Percentiles rank a stretch among this genome's conserved stretches.
Evolutionary conservation across 192 early-diverging fungal genomes (phyloP).

Genomic region (Podila epigama): DNA sequence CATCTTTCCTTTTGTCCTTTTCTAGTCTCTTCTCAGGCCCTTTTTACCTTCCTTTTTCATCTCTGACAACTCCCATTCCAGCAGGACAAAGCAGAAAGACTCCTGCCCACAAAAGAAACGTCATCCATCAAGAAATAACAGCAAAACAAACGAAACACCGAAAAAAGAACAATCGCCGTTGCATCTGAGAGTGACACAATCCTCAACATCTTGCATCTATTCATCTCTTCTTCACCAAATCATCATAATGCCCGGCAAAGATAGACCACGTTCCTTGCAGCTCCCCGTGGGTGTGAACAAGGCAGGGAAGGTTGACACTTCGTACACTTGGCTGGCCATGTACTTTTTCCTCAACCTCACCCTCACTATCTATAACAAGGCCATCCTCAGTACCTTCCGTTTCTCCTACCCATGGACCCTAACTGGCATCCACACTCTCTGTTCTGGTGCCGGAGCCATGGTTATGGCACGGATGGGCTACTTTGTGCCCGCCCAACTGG

Average conservation of each 20-base stretch:
- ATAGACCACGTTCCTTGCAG: slow-evolving; percentile 31
- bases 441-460: slow-evolving; percentile 73
- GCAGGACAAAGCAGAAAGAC: no score
- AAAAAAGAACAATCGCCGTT: no score
- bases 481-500: slow-evolving; percentile 62
- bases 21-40: background rate
- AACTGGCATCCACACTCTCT: slow-evolving; percentile 83
- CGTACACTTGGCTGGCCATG: slow-evolving; percentile 64
- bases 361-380: slow-evolving; percentile 88
- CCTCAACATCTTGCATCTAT: background rate
- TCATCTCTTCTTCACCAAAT: background rate
- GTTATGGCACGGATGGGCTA: slow-evolving; percentile 54
- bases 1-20: background rate
- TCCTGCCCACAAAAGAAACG: no score
- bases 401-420: slow-evolving; percentile 89
- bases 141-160: no score
- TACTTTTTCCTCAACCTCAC: slow-evolving; percentile 81
- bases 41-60: no score
- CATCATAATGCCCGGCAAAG: slow-evolving; percentile 25
- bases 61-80: no score
- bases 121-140: no score
- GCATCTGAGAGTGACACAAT: background rate
- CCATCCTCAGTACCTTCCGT: slow-evolving; percentile 73
- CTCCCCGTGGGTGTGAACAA: slow-evolving; percentile 11
- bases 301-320: slow-evolving; percentile 41